Evolutionary conservation across 768 basidiomycete genomes (phyloP).

Genomic region (Leccinum olivaceopallidum): DNA sequence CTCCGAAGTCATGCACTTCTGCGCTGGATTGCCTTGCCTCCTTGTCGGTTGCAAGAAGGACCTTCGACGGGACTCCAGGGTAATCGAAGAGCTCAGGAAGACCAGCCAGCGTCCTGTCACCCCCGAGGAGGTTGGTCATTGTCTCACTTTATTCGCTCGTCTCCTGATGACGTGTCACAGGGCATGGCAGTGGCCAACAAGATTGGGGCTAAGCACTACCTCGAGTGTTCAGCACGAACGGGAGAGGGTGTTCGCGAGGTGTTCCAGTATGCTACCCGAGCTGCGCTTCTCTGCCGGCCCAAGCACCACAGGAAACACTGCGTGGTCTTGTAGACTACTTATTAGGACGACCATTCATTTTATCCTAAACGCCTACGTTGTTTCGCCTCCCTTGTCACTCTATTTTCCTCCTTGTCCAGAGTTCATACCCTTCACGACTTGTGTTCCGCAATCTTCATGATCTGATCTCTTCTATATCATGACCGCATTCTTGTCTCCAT

Average conservation of each 20-base stretch:
- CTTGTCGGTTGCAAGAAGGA: conserved; percentile 99
- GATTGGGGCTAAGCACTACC: conserved; percentile 95
- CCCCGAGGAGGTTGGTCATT: conserved; percentile 73
- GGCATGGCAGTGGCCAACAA: conserved; percentile 94
- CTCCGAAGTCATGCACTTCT: conserved; percentile 98
- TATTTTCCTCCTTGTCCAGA: conserved; percentile 23
- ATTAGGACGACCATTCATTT: conserved; percentile 18
- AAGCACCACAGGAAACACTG: conserved; percentile 46
- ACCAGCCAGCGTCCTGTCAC: conserved; percentile 94
- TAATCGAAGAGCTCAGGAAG: conserved; percentile 92
- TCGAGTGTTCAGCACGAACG: conserved; percentile 96
- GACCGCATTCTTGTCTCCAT: conserved; percentile 4
- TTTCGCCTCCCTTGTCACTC: conserved; percentile 20
- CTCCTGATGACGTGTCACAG: conserved; percentile 40
- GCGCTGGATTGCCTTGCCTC: conserved; percentile 90
- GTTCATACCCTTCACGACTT: conserved; percentile 40
- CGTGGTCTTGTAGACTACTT: conserved; percentile 44
- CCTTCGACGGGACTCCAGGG: conserved; percentile 88
- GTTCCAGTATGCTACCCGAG: conserved; percentile 96
- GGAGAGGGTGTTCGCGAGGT: conserved; percentile 98
- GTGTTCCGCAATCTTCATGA: conserved; percentile 40
- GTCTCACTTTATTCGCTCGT: background rate
- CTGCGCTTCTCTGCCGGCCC: conserved; percentile 72
- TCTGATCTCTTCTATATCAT: conserved; percentile 32
- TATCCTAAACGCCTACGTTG: conserved; percentile 25